Evolutionary conservation across 148 eudicot species (phyloP).

Genomic region (Rhododendron vialii): DNA sequence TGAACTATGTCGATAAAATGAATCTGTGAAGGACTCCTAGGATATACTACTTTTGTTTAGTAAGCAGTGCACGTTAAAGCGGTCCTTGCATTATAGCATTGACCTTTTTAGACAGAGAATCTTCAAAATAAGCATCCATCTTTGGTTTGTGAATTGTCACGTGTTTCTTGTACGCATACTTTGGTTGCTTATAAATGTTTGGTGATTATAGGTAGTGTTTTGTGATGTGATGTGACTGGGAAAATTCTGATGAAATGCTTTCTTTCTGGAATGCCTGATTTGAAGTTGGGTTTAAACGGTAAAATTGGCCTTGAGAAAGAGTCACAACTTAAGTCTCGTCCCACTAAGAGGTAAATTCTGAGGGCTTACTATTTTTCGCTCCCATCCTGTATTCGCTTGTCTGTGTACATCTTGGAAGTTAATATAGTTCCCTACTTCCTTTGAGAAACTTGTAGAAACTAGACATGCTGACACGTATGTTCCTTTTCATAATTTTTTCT

Average conservation of each 20-base stretch:
- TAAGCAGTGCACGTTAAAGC: background rate
- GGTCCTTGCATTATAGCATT: background rate
- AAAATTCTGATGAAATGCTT: conserved; percentile 98
- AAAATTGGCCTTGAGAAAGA: conserved; percentile 99
- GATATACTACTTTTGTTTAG: background rate
- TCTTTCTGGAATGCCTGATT: conserved; percentile 99
- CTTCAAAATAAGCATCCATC: background rate
- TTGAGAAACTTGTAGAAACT: background rate
- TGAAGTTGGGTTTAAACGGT: conserved; percentile 96
- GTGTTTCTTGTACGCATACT: conserved; percentile 2
- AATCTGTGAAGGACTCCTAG: background rate
- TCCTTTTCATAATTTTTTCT: background rate
- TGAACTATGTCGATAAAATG: background rate
- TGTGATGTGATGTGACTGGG: conserved; percentile 97
- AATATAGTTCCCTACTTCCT: background rate
- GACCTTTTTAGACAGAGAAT: background rate
- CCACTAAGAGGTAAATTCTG: conserved; percentile 70
- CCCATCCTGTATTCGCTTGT: background rate
- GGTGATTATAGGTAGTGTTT: conserved; percentile 8
- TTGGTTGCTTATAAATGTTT: conserved; percentile 13
- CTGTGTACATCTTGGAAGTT: background rate
- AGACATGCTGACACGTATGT: background rate
- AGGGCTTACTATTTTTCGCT: conserved; percentile 2
- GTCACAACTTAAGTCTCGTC: conserved; percentile 93
- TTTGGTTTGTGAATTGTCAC: background rate